These are phyloP conservation scores for Cyberlindnera lachancei DNA, from an alignment of 805 yeast genomes.

Conservation along the genomic window DNA sequence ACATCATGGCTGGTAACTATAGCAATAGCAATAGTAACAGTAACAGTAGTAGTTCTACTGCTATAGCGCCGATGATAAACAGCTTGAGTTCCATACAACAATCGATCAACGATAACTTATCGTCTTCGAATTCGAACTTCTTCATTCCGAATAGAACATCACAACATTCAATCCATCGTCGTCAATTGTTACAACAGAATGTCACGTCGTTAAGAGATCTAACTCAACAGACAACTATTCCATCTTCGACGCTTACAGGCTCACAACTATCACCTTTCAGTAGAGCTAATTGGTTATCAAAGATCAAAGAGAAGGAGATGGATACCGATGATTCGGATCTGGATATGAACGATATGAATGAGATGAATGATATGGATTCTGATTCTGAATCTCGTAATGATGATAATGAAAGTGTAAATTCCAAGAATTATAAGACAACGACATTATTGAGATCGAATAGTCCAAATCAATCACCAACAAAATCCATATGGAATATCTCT, in stretches of 20 bases:
- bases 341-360: conserved; percentile 23
- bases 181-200: not conserved
- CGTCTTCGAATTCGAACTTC: not conserved
- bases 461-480: not conserved
- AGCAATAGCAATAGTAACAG: too few species aligned
- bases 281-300: conserved; percentile 16
- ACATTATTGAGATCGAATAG: too few species aligned
- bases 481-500: conserved; percentile 1
- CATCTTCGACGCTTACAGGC: conserved; percentile 1
- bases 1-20: too few species aligned
- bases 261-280: conserved; percentile 19
- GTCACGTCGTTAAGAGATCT: conserved; percentile 2
- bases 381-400: conserved; percentile 3
- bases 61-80: too few species aligned
- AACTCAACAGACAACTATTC: not conserved
- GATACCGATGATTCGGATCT: conserved; percentile 22
- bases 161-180: not conserved
- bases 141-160: not conserved
- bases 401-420: conserved; percentile 7
- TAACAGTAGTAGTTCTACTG: too few species aligned
- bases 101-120: not conserved
- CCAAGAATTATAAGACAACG: too few species aligned
- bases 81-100: too few species aligned
- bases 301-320: conserved; percentile 7
- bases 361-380: conserved; percentile 20